Conservation (phyloP, 192 early-diverging fungal species). For the Thamnidium elegans region DNA sequence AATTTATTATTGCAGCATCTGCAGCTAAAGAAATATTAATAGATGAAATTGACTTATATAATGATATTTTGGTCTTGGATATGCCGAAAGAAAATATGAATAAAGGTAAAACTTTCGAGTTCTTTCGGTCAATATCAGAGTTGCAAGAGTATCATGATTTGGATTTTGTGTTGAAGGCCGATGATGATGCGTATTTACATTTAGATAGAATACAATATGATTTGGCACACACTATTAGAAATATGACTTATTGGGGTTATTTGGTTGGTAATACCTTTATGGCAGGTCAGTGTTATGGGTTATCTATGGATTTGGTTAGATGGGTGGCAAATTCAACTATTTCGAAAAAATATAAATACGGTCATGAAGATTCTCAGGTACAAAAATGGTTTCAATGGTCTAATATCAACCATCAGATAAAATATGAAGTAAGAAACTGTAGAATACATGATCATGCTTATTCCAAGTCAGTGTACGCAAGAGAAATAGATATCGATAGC, state of each 20-base stretch:
- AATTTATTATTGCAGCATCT: conserved; percentile 27
- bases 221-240: conserved; percentile 15
- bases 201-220: conserved; percentile 27
- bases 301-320: conserved; percentile 27
- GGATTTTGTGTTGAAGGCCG: conserved; percentile 35
- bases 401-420: conserved; percentile 7
- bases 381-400: conserved; percentile 35
- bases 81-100: conserved; percentile 37
- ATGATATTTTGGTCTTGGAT: conserved; percentile 32
- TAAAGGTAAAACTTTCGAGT: conserved; percentile 34
- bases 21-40: background rate
- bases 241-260: conserved; percentile 34
- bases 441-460: conserved; percentile 23
- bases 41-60: conserved; percentile 24
- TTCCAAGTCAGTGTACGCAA: conserved; percentile 23
- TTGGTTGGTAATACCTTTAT: conserved; percentile 30
- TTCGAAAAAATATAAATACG: conserved; percentile 12
- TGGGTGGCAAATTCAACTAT: conserved; percentile 22
- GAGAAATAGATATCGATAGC: conserved; percentile 11
- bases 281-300: conserved; percentile 28
- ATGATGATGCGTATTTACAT: conserved; percentile 34
- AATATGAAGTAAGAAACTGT: conserved; percentile 25
- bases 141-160: conserved; percentile 5
- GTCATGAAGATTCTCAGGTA: conserved; percentile 33
- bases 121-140: conserved; percentile 17